Percentiles rank a stretch among this genome's conserved stretches.
These are phyloP conservation scores for Clavariopsis aquatica DNA, from an alignment of 495 filamentous ascomycete species.

Conservation along the genomic window DNA sequence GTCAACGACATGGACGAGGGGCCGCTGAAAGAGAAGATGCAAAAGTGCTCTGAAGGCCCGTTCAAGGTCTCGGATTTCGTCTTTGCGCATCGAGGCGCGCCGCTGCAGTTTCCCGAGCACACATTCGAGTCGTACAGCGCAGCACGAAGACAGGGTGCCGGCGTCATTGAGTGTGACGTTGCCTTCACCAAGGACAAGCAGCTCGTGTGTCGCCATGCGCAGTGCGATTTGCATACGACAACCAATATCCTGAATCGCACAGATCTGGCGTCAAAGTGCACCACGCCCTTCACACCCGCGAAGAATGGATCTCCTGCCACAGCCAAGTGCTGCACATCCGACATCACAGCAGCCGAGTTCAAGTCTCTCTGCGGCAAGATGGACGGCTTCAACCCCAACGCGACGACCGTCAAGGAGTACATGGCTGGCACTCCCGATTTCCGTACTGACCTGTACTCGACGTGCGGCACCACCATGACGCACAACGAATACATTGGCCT, in stretches of 20 bases:
- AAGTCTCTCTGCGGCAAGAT: conserved; percentile 63
- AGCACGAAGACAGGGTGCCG: conserved; percentile 62
- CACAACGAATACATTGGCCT: conserved; percentile 57
- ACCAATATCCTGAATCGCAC: conserved; percentile 61
- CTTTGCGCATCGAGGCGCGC: conserved; percentile 61
- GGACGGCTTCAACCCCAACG: conserved; percentile 58
- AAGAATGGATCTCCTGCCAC: conserved; percentile 44
- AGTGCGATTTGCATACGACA: conserved; percentile 65
- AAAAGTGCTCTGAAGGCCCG: conserved; percentile 54
- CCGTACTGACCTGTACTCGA: conserved; percentile 61
- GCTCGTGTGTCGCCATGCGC: conserved; percentile 64
- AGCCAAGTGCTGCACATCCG: conserved; percentile 63
- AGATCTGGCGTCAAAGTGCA: conserved; percentile 62
- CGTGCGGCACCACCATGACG: conserved; percentile 56
- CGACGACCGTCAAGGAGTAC: conserved; percentile 55
- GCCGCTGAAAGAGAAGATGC: conserved; percentile 57
- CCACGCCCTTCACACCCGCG: conserved; percentile 57
- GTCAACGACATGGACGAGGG: conserved; percentile 61
- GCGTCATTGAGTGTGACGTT: conserved; percentile 65
- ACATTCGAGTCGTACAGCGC: conserved; percentile 55
- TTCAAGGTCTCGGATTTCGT: conserved; percentile 51
- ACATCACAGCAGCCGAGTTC: conserved; percentile 62
- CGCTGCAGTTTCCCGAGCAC: conserved; percentile 64
- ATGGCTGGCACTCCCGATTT: conserved; percentile 55
- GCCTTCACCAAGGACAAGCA: conserved; percentile 60